Base-by-base conservation (phyloP, 148 eudicot species). In the Heliamphora exappendiculata region DNA sequence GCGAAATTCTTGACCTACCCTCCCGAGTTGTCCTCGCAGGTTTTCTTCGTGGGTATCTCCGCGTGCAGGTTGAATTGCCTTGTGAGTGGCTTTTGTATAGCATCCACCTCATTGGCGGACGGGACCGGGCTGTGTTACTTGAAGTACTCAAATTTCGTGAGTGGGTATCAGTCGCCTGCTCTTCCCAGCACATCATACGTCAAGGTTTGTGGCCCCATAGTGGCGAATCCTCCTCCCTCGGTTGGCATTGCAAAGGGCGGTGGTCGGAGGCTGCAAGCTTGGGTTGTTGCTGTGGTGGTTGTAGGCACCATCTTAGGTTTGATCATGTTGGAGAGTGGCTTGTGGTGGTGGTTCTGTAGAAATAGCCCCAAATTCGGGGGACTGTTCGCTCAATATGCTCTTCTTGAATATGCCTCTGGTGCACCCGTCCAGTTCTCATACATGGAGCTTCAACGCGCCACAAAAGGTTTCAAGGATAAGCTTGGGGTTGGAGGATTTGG, bases 401-500 rank as follows among this genome's bases (percentile, higher is more conserved):
- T 94, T 29, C 89, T 92, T 26, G 96, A 94, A 84, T 94, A 94
- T 77, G 97, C 97, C 20, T 94, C 98, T 5, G 97, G 96, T 72
- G 92, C 93, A 1, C 98, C 97, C 1, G 93, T 90, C 33, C 97
- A 92, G 76, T 92, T 94, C 81, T 82, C 96, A 0, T 94, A 85
- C 67, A 88, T 73, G 45, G 92, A 94, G 70, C 90, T 94, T 14
- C 86, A 87, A 14, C 85, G 84, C 1, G 88, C 93, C 37, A 92
- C 98, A 0, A 86, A 81, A 26, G 90, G 92, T 37, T 94, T 92
- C 75, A 86, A 83, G 85, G 96, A 94, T 83, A 92, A 88, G 85
- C 97, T 94, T 12, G 97, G 97, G 0, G 86, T 76, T 0, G 97
- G 98, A 69, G 98, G 98, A 13, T 94, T 94, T 75, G 98, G 98